phyloP scores from a whole-genome alignment of 129 eudicot species.

The Smallanthus sonchifolius region DNA sequence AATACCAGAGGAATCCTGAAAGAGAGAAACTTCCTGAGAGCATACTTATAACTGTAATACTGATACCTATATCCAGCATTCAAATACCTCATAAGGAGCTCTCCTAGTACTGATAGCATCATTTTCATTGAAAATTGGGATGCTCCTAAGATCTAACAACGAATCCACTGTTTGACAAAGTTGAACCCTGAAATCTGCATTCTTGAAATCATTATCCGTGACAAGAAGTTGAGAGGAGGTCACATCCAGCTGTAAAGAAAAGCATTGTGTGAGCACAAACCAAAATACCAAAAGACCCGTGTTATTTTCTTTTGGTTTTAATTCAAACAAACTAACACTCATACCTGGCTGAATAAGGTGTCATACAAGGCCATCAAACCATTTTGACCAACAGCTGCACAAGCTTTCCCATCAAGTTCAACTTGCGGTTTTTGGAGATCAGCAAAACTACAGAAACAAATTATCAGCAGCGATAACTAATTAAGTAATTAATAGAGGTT shows the following conservation, averaged over 20 bases:
- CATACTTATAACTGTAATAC: neutral
- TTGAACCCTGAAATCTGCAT: slow-evolving; percentile 67
- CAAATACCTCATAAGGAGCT: slow-evolving; percentile 94
- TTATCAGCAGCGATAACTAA: neutral
- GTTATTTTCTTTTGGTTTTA: neutral
- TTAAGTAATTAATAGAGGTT: neutral
- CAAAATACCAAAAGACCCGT: neutral
- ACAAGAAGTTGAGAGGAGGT: slow-evolving; percentile 90
- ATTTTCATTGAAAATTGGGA: slow-evolving; percentile 86
- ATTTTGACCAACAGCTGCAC: slow-evolving; percentile 98
- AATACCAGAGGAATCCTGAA: slow-evolving; percentile 85
- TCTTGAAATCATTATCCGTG: slow-evolving; percentile 82
- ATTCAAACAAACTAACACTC: neutral
- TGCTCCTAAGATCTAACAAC: slow-evolving; percentile 52
- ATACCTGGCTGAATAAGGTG: slow-evolving; percentile 80
- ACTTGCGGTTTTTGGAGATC: slow-evolving; percentile 93
- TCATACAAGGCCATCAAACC: slow-evolving; percentile 95
- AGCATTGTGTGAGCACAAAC: slow-evolving; percentile 13
- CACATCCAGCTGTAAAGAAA: slow-evolving; percentile 65
- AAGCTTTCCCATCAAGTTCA: slow-evolving; percentile 94
- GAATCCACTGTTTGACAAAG: slow-evolving; percentile 69
- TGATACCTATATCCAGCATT: neutral
- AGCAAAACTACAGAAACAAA: slow-evolving; percentile 56
- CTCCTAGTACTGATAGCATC: slow-evolving; percentile 89
- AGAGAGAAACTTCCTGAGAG: slow-evolving; percentile 18